Evolutionary conservation across 83 land plant genomes (phyloP).

Genomic region (Thuja plicata): DNA sequence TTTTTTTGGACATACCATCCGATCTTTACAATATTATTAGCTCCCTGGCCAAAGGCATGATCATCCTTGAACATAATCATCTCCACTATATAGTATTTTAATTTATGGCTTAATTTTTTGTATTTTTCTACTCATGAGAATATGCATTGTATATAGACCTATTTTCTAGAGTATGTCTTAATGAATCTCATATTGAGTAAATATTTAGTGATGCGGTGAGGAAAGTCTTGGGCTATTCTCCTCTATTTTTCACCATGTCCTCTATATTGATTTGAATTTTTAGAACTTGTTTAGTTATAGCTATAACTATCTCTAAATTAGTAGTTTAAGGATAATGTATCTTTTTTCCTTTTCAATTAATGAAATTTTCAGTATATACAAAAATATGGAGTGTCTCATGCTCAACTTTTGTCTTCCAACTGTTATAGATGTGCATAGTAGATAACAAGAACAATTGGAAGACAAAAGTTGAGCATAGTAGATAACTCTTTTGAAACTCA

Average conservation of each 20-base stretch:
- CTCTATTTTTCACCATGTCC: neutral
- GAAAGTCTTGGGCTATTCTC: neutral
- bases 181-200: neutral
- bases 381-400: too few species aligned
- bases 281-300: neutral
- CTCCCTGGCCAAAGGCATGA: neutral
- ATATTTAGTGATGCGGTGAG: neutral
- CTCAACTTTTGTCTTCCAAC: too few species aligned
- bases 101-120: neutral
- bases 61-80: constrained; percentile 1
- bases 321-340: neutral
- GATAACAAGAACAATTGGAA: too few species aligned
- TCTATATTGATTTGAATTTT: neutral
- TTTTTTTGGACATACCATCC: neutral
- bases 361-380: constrained; percentile 1
- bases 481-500: too few species aligned
- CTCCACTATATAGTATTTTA: neutral
- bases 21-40: neutral
- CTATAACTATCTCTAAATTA: neutral
- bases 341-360: neutral
- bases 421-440: too few species aligned
- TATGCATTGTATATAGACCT: constrained; percentile 5
- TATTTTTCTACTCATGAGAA: neutral
- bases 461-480: too few species aligned
- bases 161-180: neutral